Evolutionary conservation across 768 basidiomycete genomes (phyloP).

Genomic region (Porphyrellus cyaneotinctus): DNA sequence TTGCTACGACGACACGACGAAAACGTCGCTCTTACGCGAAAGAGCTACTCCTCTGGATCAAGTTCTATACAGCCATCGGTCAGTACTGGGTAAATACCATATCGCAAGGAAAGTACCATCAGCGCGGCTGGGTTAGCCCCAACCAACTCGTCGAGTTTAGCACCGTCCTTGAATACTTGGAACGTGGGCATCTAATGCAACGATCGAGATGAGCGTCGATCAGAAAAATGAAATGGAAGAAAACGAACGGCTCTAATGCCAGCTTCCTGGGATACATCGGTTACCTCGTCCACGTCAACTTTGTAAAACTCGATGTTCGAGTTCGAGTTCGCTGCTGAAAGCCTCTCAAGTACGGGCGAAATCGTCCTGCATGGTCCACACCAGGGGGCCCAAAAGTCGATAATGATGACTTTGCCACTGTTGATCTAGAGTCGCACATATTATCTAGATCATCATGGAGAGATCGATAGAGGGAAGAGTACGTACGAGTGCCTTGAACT

Average conservation of each 20-base stretch:
- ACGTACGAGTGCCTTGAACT: background rate
- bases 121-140: background rate
- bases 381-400: slow-evolving; percentile 23
- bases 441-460: too few relatives aligned
- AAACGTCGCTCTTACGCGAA: background rate
- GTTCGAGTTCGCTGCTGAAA: background rate
- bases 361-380: slow-evolving; percentile 18
- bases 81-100: background rate
- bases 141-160: background rate
- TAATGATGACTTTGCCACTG: slow-evolving; percentile 5
- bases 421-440: too few relatives aligned
- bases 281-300: slow-evolving; percentile 60
- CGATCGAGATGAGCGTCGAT: background rate
- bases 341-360: slow-evolving; percentile 12
- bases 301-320: slow-evolving; percentile 57
- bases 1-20: background rate
- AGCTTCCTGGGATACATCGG: slow-evolving; percentile 46
- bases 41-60: background rate
- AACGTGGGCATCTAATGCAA: slow-evolving; percentile 22
- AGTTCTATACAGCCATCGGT: background rate
- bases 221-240: background rate
- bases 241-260: slow-evolving; percentile 50
- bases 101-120: background rate
- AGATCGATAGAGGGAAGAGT: background rate
- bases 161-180: slow-evolving; percentile 1